Conservation (phyloP, 768 basidiomycete species). For the Cytidiella melzeri region DNA sequence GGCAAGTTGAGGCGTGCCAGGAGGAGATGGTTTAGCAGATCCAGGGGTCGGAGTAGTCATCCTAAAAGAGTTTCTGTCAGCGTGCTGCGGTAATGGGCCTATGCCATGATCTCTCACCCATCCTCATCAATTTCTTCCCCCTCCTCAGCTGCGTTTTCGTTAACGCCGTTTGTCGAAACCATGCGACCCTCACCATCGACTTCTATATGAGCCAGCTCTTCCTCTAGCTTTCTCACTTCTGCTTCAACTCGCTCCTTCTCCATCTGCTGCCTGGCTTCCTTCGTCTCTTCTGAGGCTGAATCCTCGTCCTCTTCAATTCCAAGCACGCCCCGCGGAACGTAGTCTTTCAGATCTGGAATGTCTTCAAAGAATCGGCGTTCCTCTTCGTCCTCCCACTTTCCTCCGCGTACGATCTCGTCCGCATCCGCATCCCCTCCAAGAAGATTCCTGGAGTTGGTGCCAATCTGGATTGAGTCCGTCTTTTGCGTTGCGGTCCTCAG, state of each 20-base stretch:
- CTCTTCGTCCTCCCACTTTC: slow-evolving; percentile 99
- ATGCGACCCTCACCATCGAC: slow-evolving; percentile 23
- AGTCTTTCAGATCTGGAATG: slow-evolving; percentile 83
- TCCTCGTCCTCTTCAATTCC: slow-evolving; percentile 50
- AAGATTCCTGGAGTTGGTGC: slow-evolving; percentile 31
- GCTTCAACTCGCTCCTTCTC: slow-evolving; percentile 58
- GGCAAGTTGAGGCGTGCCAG: slow-evolving; percentile 60
- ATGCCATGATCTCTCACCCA: slow-evolving; percentile 34
- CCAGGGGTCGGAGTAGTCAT: slow-evolving; percentile 59
- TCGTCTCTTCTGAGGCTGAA: slow-evolving; percentile 20
- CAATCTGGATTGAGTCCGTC: slow-evolving; percentile 76
- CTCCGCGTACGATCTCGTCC: slow-evolving; percentile 54
- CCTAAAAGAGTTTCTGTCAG: slow-evolving; percentile 13
- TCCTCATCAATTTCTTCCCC: slow-evolving; percentile 36
- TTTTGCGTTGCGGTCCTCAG: slow-evolving; percentile 82
- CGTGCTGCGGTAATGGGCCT: too few species aligned
- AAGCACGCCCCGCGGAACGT: slow-evolving; percentile 82
- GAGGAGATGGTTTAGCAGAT: slow-evolving; percentile 55
- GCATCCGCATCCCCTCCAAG: slow-evolving; percentile 29
- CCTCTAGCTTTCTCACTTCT: slow-evolving; percentile 69
- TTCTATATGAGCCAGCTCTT: slow-evolving; percentile 64
- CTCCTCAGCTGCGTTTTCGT: slow-evolving; percentile 23
- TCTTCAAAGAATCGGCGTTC: slow-evolving; percentile 93
- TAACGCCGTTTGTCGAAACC: slow-evolving; percentile 10
- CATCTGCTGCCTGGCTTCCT: slow-evolving; percentile 42